These are phyloP conservation scores for Venturia aucupariae DNA, from an alignment of 2,329 filamentous ascomycete genomes.

Conservation along the genomic window DNA sequence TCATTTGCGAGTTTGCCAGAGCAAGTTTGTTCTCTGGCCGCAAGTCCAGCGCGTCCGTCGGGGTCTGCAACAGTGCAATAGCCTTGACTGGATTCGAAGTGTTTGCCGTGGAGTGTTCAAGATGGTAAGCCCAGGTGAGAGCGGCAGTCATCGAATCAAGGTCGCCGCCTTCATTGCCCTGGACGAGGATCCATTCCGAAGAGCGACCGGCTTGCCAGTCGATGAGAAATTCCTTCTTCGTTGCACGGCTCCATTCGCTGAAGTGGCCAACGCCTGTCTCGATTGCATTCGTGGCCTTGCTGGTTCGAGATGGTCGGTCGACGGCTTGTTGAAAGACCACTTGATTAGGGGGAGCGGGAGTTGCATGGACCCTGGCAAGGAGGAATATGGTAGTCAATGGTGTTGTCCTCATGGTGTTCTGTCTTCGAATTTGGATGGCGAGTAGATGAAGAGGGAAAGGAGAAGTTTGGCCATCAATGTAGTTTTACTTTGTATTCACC, in stretches of 20 bases:
- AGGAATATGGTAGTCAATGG: neutral
- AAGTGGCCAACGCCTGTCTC: constrained; percentile 37
- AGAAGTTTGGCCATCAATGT: neutral
- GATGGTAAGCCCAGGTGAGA: constrained; percentile 40
- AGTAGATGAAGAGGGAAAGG: neutral
- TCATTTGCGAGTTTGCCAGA: constrained; percentile 38
- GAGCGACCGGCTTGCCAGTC: constrained; percentile 37
- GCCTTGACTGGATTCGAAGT: constrained; percentile 35
- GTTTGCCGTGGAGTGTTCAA: constrained; percentile 36
- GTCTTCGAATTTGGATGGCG: neutral
- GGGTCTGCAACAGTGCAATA: constrained; percentile 39
- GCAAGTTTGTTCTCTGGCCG: constrained; percentile 40
- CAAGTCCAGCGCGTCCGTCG: constrained; percentile 37
- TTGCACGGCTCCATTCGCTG: constrained; percentile 39
- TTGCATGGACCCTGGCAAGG: neutral
- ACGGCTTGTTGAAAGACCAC: neutral
- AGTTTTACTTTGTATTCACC: neutral
- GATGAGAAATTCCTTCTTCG: constrained; percentile 37
- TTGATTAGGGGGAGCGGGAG: neutral
- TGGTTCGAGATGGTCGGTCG: neutral
- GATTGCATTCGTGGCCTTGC: neutral
- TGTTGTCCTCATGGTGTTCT: neutral
- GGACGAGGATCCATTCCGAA: constrained; percentile 37
- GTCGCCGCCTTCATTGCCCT: constrained; percentile 39
- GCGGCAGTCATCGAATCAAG: constrained; percentile 37